Evolutionary conservation across 2,329 filamentous ascomycete species (phyloP).

Genomic region (Leptodontidium sp.): DNA sequence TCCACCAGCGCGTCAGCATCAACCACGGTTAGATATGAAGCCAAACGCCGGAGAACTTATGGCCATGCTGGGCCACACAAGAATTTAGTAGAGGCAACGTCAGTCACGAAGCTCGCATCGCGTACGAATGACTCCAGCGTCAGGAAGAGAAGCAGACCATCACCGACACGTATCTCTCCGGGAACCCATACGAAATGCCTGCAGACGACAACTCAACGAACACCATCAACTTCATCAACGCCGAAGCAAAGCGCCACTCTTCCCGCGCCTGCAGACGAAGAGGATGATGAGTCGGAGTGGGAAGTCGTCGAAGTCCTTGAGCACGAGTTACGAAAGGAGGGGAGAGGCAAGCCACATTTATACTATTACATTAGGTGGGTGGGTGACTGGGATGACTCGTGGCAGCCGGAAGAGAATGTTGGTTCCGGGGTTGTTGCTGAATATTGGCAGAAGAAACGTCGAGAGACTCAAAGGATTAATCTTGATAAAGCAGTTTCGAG

Average conservation of each 20-base stretch:
- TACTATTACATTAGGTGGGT: neutral
- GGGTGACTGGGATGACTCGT: neutral
- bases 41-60: neutral
- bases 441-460: neutral
- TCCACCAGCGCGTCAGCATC: neutral
- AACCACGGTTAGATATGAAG: neutral
- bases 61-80: neutral
- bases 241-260: neutral
- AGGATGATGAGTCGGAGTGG: neutral
- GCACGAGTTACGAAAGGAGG: neutral
- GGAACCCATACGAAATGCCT: neutral
- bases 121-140: neutral
- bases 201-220: neutral
- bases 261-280: neutral
- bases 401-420: neutral
- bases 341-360: neutral
- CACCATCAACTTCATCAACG: neutral
- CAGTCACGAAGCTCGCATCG: neutral
- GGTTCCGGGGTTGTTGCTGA: neutral
- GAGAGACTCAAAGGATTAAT: neutral
- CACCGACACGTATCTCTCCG: neutral
- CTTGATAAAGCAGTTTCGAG: neutral
- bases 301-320: neutral
- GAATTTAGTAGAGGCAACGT: neutral
- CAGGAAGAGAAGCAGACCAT: neutral